Base-by-base conservation (phyloP, 2,329 filamentous ascomycete genomes). In the Scopulariopsis brevicaulis region DNA sequence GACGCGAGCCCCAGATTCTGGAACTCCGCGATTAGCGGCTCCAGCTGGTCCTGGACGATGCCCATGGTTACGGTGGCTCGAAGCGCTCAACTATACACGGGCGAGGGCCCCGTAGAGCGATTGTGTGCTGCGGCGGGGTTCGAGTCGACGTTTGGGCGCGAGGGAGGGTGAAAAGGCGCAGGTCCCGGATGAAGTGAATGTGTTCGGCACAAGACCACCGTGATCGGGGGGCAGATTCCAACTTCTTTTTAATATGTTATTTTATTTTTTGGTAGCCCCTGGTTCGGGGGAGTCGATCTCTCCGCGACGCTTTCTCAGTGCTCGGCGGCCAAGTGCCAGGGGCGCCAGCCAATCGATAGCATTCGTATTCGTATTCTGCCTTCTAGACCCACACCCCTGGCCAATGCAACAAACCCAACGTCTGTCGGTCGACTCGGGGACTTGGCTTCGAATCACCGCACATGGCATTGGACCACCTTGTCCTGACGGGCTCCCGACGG, bases 21-120 rank as follows among this genome's bases (percentile, higher is more conserved):
- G 68, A 79, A 78, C 63, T 76, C 72, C 63, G 78, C 74, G 69
- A 72, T 72, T 71, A 78, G 68, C 64, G 76, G 80, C 63, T 70
- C 57, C 55, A 60, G 58, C 37, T 58, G 59, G 57, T 80, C 74
- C 64, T 83, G 76, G 61, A 84, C 63, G 64, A 83, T 58, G 66
- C 82, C 82, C 82, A 85, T 85, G 63, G 60, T 65, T 8, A 20
- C 15, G 40, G 15, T 7, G 14, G 40, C n/a, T 15, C 6, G 15
- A n/a, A 7, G 18, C 15, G 5, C n/a, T 46, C 15, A 2, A n/a
- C 8, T 24, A 50, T 24, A 12, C 20, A 24, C 22, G 4, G 22
- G 7, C 20, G 11, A 37, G 46, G 8, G 20, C n/a, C n/a, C 7
- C 46, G n/a, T n/a, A n/a, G 20, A 24, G 22, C 8, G 46, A 50